Base-by-base conservation (phyloP, 345 rosid species). In the Erucastrum elatum region DNA sequence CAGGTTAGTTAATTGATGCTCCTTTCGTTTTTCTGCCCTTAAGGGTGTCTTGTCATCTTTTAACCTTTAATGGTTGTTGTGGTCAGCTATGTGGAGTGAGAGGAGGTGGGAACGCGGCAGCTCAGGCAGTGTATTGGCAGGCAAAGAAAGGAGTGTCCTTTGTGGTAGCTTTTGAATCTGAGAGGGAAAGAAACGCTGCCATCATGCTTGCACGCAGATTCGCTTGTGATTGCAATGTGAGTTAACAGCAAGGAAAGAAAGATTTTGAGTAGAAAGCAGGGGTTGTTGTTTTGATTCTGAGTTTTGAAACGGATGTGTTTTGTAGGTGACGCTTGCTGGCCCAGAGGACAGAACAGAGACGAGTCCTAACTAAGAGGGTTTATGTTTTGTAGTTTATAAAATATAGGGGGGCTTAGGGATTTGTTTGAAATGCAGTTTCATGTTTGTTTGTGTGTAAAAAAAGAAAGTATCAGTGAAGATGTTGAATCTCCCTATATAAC, bases 81-180 rank as follows among this genome's bases (percentile, higher is more conserved):
- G 65, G 77, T 72, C 73, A 95, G 99, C 82, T 95, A 15, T 95
- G 99, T 66, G 98, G 99, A 77, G 98, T 93, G 55, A 85, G 99
- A 89, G 99, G 99, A 77, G 98, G 94, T 16, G 99, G 98, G 37
- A 95, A 93, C 76, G 99, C 98, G 0, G 99, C 98, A 7, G 88
- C 94, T 30, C 98, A 95, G 77, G 98, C 98, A 59, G 59, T 89
- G 84, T 95, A 88, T 86, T 95, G 98, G 99, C 96, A 88, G 72
- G 91, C 88, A 26, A 91, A 87, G 82, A 87, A 86, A 82, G 96
- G 91, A 1, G 66, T 81, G 58, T 90, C 94, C 39, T 89, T 90
- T 64, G 93, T 91, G 31, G 81, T 95, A 72, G 98, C 97, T 67
- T 93, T 95, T 29, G 99, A 95, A 76, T 90, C 94, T 0, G 91